Conservation (phyloP, 179 eudicot genomes). For the Beta corolliflora region DNA sequence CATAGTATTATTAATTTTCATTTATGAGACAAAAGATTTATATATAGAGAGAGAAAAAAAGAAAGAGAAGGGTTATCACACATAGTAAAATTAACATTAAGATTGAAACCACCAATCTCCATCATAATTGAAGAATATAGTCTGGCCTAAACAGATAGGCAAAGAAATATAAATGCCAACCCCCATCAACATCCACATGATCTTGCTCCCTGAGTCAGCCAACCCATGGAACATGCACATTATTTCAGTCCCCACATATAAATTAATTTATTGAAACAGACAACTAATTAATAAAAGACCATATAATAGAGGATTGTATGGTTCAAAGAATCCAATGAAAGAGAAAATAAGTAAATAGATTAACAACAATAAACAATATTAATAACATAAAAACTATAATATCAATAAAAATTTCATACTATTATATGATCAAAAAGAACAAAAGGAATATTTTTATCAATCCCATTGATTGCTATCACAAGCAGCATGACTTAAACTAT, state of each 20-base stretch:
- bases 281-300: conserved; percentile 28
- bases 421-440: not conserved
- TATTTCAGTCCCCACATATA: conserved; percentile 28
- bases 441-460: conserved; percentile 22
- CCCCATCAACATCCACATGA: conserved; percentile 57
- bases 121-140: conserved; percentile 30
- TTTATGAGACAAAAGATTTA: not conserved
- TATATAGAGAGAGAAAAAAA: not conserved
- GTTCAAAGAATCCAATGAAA: conserved; percentile 28
- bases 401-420: not conserved
- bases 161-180: conserved; percentile 27
- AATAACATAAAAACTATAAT: not conserved
- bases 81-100: not conserved
- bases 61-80: not conserved
- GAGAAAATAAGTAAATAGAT: not conserved
- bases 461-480: conserved; percentile 13
- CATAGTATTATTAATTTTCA: not conserved
- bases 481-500: conserved; percentile 23
- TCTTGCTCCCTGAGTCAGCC: conserved; percentile 45
- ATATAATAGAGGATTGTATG: conserved; percentile 13
- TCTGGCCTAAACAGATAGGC: conserved; percentile 27
- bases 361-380: not conserved
- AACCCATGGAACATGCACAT: conserved; percentile 38
- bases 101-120: not conserved
- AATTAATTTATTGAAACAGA: conserved; percentile 20